Evolutionary conservation across 441 rosid genomes (phyloP), one percentile per base, ranked within the genome.

Genomic region (California macrophylla): DNA sequence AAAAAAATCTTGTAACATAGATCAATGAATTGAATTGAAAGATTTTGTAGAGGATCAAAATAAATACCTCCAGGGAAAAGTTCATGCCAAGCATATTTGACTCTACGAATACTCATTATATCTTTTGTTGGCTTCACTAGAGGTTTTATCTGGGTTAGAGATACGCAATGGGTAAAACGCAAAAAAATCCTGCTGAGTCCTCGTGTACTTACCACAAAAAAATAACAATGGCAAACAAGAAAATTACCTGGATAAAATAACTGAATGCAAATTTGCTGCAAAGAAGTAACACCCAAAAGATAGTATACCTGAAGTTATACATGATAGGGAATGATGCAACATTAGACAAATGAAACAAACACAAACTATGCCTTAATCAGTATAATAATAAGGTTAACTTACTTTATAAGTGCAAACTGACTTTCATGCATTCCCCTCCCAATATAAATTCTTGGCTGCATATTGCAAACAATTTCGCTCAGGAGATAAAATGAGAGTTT

Each of bases 361-460:
- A 62, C 74, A 40, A 50, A 64, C 42, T 25, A 38, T 67, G 38
- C 32, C 28, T 4, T 32, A 72, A 45, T 47, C 20, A 58, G 12
- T 67, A 45, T 52, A 65, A 13, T 45, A 69, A 9, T 67, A 45
- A 24, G 68, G 38, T 68, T 60, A 56, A 84, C 98, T 89, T 78
- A 95, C 99, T 90, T 92, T 66, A 95, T 68, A 61, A 95, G 93
- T 68, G 95, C 74, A 83, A 92, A 83, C 76, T 95, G 99, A 76
- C 98, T 95, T 82, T 95, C 99, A 79, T 95, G 99, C 98, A 95
- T 92, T 74, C 99, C 99, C 79, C 98, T 88, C 64, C 98, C 99
- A 32, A 95, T 77, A 68, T 92, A 95, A 69, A 92, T 84, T 82
- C 99, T 89, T 72, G 96, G 99, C 98, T 95, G 95, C 81, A 80